Evolutionary conservation across 176 grass and related monocot genomes (phyloP), one percentile per base, ranked within the genome.

Genomic region (Oryza coarctata): DNA sequence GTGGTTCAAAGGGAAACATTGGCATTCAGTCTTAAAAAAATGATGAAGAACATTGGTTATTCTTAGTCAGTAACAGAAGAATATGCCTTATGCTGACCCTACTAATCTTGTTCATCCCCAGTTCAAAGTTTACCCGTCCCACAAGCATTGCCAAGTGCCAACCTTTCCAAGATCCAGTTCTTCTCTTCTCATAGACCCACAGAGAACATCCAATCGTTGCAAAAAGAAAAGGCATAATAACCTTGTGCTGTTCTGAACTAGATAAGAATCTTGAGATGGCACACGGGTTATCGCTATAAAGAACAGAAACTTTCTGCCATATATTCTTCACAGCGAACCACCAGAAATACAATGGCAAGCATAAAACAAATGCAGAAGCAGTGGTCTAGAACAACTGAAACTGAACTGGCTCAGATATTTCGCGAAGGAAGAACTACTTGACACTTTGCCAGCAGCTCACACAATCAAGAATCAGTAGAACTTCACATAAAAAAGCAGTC

Each of bases 141-240:
- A 75, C 26, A 44, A 36, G 38, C 34, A 78, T 70, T 17, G 23
- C 55, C 29, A 64, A 78, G 65, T 17, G 23, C 55, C 29, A 64
- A 81, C 20, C 80, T 91, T 91, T 91, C 49, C 60, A 32, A 69
- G 34, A 84, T 75, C 43, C n/a, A n/a, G n/a, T n/a, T n/a, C 75
- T 69, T 77, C 87, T 86, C 45, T 79, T 50, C 74, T 2, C 1
- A 52, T n/a, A 52, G 76, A 33, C 49, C 62, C 63, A 65, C 18
- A 15, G 3, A 73, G 17, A 23, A 44, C 1, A 65, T 9, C 41
- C 71, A 75, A 52, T 27, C 3, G 2, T 29, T 65, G 60, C 29
- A 1, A 9, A n/a, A 23, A 65, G 12, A 60, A 63, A 4, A 33
- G 28, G 12, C 20, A 65, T 25, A 14, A 10, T 63, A 15, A 45